Conservation (phyloP, 139 green algal genomes). For the Yamagishiella unicocca region DNA sequence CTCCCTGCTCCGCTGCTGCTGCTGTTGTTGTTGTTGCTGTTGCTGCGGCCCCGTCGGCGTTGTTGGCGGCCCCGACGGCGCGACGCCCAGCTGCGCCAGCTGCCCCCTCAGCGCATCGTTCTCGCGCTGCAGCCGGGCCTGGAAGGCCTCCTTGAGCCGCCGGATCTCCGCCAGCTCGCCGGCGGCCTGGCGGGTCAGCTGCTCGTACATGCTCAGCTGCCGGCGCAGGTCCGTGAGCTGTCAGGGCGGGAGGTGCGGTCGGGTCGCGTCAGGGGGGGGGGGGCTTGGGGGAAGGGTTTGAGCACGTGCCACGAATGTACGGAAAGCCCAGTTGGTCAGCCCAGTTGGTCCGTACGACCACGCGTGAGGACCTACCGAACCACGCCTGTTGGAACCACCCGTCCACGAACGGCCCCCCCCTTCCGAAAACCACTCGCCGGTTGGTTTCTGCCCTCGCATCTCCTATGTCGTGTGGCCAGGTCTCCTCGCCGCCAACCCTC, state of each 20-base stretch:
- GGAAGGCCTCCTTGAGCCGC: constrained; percentile 41
- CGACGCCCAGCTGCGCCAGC: not conserved
- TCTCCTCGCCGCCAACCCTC: no score
- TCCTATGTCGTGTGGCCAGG: no score
- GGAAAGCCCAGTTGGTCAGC: no score
- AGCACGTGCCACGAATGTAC: not conserved
- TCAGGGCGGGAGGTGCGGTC: no score
- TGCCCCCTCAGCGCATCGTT: constrained; percentile 17
- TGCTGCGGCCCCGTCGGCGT: not conserved
- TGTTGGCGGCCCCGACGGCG: not conserved
- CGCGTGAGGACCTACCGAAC: no score
- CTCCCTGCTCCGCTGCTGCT: not conserved
- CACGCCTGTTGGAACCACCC: no score
- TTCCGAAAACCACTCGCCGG: no score
- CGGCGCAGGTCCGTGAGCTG: constrained; percentile 26
- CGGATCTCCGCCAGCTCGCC: constrained; percentile 43
- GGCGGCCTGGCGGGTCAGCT: constrained; percentile 7
- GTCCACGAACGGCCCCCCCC: no score
- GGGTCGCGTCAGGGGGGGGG: not conserved
- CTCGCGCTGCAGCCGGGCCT: constrained; percentile 37
- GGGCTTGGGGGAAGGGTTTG: not conserved
- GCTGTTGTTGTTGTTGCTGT: not conserved
- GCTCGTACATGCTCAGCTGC: constrained; percentile 30
- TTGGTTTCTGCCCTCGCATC: no score
- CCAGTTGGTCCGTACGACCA: no score